These are phyloP conservation scores for Mycosarcoma mackinlayi DNA, from an alignment of 1,284 basidiomycete genomes.

Conservation along the genomic window DNA sequence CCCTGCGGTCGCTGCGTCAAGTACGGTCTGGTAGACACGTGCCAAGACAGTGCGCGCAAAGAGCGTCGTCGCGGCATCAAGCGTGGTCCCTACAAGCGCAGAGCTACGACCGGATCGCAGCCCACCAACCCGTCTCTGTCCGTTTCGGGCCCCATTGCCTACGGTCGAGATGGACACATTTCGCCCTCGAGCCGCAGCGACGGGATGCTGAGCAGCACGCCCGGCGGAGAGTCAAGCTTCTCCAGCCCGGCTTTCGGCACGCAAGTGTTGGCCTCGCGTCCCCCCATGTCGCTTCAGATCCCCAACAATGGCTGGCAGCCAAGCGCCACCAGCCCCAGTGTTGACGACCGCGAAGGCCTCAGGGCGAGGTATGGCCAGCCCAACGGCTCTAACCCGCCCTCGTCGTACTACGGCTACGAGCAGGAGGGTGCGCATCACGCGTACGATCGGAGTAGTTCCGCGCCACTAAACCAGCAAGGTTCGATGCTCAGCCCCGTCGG, in stretches of 20 bases:
- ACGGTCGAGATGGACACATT: slow-evolving; percentile 38
- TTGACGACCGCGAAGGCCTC: slow-evolving; percentile 41
- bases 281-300: slow-evolving; percentile 48
- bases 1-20: slow-evolving; percentile 86
- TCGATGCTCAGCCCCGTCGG: slow-evolving; percentile 42
- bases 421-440: slow-evolving; percentile 39
- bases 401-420: slow-evolving; percentile 43
- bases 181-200: slow-evolving; percentile 38
- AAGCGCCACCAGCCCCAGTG: slow-evolving; percentile 19
- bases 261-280: slow-evolving; percentile 28
- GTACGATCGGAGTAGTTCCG: slow-evolving; percentile 45
- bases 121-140: slow-evolving; percentile 33
- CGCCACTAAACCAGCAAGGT: slow-evolving; percentile 31
- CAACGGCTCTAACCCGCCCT: slow-evolving; percentile 10
- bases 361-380: slow-evolving; percentile 31
- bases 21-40: slow-evolving; percentile 82
- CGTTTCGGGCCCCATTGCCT: slow-evolving; percentile 24
- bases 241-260: slow-evolving; percentile 41
- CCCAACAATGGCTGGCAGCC: slow-evolving; percentile 31
- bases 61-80: slow-evolving; percentile 86
- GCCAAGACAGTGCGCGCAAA: slow-evolving; percentile 82
- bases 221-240: slow-evolving; percentile 36
- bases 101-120: slow-evolving; percentile 55
- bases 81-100: slow-evolving; percentile 88
- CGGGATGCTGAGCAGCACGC: slow-evolving; percentile 38